A percentile compares a stretch with the other conserved stretches of the same genome.
These are phyloP conservation scores for Circinella minor DNA, from an alignment of 371 early-diverging fungal species.

Conservation along the genomic window DNA sequence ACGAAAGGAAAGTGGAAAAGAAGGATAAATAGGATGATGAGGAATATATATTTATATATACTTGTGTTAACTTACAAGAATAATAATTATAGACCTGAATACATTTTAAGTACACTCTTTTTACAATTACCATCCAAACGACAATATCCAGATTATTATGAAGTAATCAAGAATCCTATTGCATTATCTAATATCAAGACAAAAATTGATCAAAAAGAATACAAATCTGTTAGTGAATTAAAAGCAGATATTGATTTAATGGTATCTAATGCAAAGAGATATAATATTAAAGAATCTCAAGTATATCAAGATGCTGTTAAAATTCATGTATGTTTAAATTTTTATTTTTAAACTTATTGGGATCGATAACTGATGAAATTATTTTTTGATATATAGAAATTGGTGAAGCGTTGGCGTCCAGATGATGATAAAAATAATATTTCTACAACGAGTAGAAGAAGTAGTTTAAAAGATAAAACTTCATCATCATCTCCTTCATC, in stretches of 20 bases:
- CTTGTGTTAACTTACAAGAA: neutral
- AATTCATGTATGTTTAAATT: slow-evolving; percentile 49
- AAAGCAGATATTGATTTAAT: slow-evolving; percentile 72
- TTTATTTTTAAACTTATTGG: neutral
- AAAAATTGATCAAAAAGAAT: slow-evolving; percentile 54
- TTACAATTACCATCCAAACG: slow-evolving; percentile 75
- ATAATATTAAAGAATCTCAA: slow-evolving; percentile 78
- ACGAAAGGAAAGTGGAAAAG: no score
- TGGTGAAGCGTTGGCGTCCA: slow-evolving; percentile 37
- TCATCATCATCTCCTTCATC: slow-evolving; percentile 2
- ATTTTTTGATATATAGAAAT: slow-evolving; percentile 31
- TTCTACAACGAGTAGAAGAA: neutral
- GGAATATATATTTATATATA: neutral
- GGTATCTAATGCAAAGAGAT: slow-evolving; percentile 80
- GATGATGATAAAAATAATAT: slow-evolving; percentile 4
- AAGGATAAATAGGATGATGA: no score
- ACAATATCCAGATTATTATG: slow-evolving; percentile 91
- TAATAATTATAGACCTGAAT: slow-evolving; percentile 26
- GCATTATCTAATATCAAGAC: slow-evolving; percentile 71
- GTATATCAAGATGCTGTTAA: slow-evolving; percentile 76
- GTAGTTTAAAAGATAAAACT: neutral
- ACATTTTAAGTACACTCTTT: slow-evolving; percentile 70
- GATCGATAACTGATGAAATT: neutral
- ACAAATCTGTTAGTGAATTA: slow-evolving; percentile 62
- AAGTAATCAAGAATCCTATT: slow-evolving; percentile 85